A percentile compares a stretch with the other conserved stretches of the same genome.
Evolutionary conservation across 768 basidiomycete species (phyloP).

Genomic region (Leccinum arenicola): DNA sequence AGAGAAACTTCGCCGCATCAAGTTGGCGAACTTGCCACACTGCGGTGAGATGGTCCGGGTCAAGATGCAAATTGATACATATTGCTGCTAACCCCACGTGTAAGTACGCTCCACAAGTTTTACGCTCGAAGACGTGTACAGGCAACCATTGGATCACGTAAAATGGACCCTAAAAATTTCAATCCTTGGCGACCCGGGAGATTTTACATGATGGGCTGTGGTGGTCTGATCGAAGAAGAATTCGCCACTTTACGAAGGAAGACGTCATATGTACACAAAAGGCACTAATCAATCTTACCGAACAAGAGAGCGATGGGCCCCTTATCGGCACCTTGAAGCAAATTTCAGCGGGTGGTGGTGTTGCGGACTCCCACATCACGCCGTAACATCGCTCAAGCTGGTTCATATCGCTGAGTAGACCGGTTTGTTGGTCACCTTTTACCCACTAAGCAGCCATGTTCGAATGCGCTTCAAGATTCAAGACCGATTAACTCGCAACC

Average conservation of each 20-base stretch:
- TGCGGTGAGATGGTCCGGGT: not conserved
- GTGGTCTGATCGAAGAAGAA: not conserved
- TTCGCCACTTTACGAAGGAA: not conserved
- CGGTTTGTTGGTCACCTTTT: not conserved
- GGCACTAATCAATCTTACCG: not conserved
- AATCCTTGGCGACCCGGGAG: not conserved
- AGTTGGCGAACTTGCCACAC: not conserved
- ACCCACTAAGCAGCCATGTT: not conserved
- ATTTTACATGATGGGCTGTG: not conserved
- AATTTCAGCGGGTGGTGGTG: not conserved
- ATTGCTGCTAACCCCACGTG: no score
- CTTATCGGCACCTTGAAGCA: not conserved
- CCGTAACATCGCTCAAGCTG: no score
- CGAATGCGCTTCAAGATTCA: no score
- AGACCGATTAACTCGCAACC: no score
- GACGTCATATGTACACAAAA: not conserved
- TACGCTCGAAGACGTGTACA: no score
- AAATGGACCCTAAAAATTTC: not conserved
- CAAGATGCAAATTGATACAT: no score
- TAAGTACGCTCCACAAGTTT: no score
- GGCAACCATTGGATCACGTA: not conserved
- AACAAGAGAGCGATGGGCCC: not conserved
- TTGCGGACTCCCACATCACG: not conserved
- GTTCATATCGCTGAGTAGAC: not conserved
- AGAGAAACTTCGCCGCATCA: not conserved